phyloP scores from a whole-genome alignment of 2,329 filamentous ascomycete species.

The Xylaria hypoxylon region DNA sequence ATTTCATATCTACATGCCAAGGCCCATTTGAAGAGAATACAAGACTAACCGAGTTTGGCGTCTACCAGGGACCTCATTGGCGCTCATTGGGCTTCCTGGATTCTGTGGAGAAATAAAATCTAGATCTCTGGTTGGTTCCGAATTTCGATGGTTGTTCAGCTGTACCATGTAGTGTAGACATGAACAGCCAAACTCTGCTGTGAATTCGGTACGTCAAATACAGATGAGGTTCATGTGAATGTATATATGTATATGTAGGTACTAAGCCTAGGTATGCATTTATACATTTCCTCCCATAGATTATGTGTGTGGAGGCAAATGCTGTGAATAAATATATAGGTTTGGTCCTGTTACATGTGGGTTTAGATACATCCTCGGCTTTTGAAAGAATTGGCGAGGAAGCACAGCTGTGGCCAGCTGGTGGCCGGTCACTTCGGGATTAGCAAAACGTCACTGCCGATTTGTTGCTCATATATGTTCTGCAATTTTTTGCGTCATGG shows the following conservation, averaged over 20 bases:
- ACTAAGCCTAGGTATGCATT: too few species aligned
- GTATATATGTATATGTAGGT: too few species aligned
- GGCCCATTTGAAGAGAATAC: constrained; percentile 13
- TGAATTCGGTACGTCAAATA: too few species aligned
- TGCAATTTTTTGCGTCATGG: constrained; percentile 37
- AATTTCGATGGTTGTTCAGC: constrained; percentile 3
- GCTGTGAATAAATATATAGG: background rate
- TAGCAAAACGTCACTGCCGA: constrained; percentile 22
- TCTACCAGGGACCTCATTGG: background rate
- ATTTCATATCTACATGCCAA: constrained; percentile 20
- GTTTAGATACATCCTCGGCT: background rate
- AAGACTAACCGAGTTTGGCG: background rate
- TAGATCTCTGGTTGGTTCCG: constrained; percentile 14
- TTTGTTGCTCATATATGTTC: constrained; percentile 13
- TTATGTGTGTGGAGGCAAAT: background rate
- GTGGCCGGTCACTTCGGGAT: constrained; percentile 8
- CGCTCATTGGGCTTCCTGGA: background rate
- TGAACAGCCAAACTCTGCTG: too few species aligned
- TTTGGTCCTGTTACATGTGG: too few species aligned
- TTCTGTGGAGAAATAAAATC: constrained; percentile 21
- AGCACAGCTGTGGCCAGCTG: background rate
- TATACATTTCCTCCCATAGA: background rate
- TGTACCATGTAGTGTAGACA: too few species aligned
- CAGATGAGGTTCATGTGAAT: too few species aligned
- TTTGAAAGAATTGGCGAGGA: background rate